These are phyloP conservation scores for Aspergillus caelatus DNA, from an alignment of 2,329 filamentous ascomycete species.

Conservation along the genomic window DNA sequence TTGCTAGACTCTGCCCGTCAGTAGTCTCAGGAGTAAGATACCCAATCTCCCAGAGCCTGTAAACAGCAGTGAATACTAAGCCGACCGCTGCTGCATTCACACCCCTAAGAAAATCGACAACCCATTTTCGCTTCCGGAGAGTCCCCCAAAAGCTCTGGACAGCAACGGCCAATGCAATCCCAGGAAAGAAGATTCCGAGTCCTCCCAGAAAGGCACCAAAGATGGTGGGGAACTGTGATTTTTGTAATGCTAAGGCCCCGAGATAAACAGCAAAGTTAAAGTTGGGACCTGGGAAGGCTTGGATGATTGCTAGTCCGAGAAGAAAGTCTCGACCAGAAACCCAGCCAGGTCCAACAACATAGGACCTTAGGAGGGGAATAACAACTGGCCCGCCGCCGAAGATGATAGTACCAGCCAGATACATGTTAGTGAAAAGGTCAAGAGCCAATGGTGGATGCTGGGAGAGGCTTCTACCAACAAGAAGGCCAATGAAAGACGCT, in stretches of 20 bases:
- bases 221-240: constrained; percentile 32
- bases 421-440: constrained; percentile 71
- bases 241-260: constrained; percentile 52
- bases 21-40: constrained; percentile 56
- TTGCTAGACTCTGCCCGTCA: constrained; percentile 56
- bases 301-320: constrained; percentile 71
- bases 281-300: constrained; percentile 67
- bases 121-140: constrained; percentile 49
- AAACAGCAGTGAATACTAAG: constrained; percentile 66
- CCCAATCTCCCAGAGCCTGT: constrained; percentile 65
- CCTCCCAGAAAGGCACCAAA: constrained; percentile 57
- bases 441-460: too few species aligned
- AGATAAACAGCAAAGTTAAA: constrained; percentile 60
- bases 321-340: constrained; percentile 71
- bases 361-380: constrained; percentile 63
- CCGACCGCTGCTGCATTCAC: constrained; percentile 65
- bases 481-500: too few species aligned
- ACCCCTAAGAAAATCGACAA: constrained; percentile 56
- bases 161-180: constrained; percentile 36
- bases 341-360: constrained; percentile 69
- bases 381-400: constrained; percentile 68
- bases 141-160: constrained; percentile 58
- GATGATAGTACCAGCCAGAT: constrained; percentile 71
- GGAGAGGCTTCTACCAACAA: too few species aligned
- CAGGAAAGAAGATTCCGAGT: constrained; percentile 46